These are phyloP conservation scores for Phytopythium delawarense DNA, from an alignment of 352 stramenopile species.

Conservation along the genomic window DNA sequence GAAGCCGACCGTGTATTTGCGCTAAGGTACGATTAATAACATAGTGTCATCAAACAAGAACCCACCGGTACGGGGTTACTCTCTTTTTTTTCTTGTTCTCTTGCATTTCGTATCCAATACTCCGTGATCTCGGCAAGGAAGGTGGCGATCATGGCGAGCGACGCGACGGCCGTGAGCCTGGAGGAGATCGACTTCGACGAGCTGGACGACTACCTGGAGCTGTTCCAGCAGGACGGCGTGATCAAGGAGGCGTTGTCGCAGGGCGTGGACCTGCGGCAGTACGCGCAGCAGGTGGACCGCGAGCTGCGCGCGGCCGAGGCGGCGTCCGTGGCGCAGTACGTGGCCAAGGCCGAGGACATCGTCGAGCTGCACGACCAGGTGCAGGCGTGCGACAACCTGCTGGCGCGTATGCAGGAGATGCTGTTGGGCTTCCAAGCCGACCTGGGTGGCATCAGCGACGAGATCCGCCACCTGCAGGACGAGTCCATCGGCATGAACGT, in stretches of 20 bases:
- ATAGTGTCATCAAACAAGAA: too few species aligned
- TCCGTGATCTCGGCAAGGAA: too few species aligned
- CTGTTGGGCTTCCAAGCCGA: conserved; percentile 98
- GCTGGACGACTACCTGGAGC: conserved; percentile 91
- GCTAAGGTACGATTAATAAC: neutral
- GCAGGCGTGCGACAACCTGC: conserved; percentile 95
- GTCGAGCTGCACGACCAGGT: conserved; percentile 92
- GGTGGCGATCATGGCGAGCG: neutral
- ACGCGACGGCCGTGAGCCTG: conserved; percentile 36
- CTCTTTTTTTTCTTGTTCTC: too few species aligned
- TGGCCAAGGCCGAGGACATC: conserved; percentile 88
- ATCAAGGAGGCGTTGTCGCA: conserved; percentile 90
- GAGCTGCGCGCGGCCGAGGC: conserved; percentile 85
- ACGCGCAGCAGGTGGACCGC: conserved; percentile 88
- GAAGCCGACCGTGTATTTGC: neutral
- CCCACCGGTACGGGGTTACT: too few species aligned
- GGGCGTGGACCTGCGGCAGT: conserved; percentile 89
- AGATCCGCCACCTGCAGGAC: conserved; percentile 97
- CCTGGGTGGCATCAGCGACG: conserved; percentile 95
- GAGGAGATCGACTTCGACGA: conserved; percentile 93
- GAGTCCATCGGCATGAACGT: conserved; percentile 93
- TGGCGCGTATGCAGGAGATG: conserved; percentile 97
- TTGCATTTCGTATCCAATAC: too few species aligned
- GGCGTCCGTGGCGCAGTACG: conserved; percentile 84
- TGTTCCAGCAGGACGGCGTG: conserved; percentile 93